phyloP scores from a whole-genome alignment of 768 basidiomycete genomes.

The Boletus rufocinnamomeus region DNA sequence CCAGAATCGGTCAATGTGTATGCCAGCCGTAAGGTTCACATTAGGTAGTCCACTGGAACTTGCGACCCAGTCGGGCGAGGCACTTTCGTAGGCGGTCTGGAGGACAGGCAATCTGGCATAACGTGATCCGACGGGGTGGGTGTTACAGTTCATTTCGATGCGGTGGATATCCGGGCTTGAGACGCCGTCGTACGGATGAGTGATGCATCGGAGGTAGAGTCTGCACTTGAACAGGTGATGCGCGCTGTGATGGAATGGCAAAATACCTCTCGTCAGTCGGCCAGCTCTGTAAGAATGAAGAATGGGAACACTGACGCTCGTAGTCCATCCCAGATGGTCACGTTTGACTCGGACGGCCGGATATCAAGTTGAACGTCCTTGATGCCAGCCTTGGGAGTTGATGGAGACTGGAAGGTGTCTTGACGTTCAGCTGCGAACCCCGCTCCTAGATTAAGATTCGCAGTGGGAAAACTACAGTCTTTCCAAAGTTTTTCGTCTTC shows the following conservation, averaged over 20 bases:
- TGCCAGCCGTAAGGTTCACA: slow-evolving; percentile 9
- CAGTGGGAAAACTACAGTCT: neutral
- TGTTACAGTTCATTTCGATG: slow-evolving; percentile 26
- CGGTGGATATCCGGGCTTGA: slow-evolving; percentile 9
- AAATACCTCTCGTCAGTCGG: neutral
- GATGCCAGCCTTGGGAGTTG: neutral
- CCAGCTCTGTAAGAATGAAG: neutral
- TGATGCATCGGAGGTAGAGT: slow-evolving; percentile 25
- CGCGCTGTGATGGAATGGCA: slow-evolving; percentile 8
- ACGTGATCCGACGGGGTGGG: slow-evolving; percentile 9
- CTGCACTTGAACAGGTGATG: slow-evolving; percentile 27
- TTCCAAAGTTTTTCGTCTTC: neutral
- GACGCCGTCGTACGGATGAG: slow-evolving; percentile 11
- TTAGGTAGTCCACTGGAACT: neutral
- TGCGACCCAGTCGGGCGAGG: neutral
- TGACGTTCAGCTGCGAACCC: neutral
- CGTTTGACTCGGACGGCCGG: slow-evolving; percentile 10
- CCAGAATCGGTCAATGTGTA: slow-evolving; percentile 30
- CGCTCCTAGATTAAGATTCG: neutral
- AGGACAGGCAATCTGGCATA: slow-evolving; percentile 11
- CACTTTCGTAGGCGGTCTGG: slow-evolving; percentile 19
- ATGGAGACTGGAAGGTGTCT: neutral
- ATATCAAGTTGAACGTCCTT: slow-evolving; percentile 22
- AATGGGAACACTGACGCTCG: slow-evolving; percentile 18
- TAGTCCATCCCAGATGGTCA: slow-evolving; percentile 31